Evolutionary conservation across 805 yeast genomes (phyloP).

Genomic region (Pichia ethanolica): DNA sequence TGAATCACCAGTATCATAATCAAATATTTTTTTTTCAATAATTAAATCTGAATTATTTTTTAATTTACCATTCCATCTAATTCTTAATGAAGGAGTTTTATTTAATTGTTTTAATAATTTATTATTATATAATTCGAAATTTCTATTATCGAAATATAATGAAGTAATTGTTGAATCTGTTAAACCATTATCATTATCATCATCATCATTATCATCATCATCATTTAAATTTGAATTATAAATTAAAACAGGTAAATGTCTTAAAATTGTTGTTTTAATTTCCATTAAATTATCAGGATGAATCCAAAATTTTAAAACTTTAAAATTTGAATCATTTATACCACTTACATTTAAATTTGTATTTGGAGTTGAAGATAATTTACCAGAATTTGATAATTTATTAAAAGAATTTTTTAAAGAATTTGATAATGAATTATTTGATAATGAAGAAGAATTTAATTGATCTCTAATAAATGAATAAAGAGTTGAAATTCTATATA

Average conservation of each 20-base stretch:
- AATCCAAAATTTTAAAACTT: constrained; percentile 85
- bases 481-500: constrained; percentile 73
- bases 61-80: constrained; percentile 88
- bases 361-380: constrained; percentile 27
- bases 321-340: constrained; percentile 30
- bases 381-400: constrained; percentile 37
- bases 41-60: constrained; percentile 68
- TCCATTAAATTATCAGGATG: constrained; percentile 97
- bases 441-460: constrained; percentile 31
- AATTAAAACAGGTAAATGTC: constrained; percentile 87
- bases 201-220: constrained; percentile 40
- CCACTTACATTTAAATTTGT: constrained; percentile 14
- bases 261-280: constrained; percentile 88
- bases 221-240: constrained; percentile 47
- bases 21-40: constrained; percentile 72
- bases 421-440: constrained; percentile 26
- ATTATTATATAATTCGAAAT: constrained; percentile 80
- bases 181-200: constrained; percentile 41
- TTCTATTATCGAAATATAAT: constrained; percentile 76
- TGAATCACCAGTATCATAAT: constrained; percentile 38
- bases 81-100: constrained; percentile 66
- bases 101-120: constrained; percentile 60
- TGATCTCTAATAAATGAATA: constrained; percentile 80
- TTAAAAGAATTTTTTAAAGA: constrained; percentile 40
- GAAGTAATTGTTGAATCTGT: constrained; percentile 81